Percentiles rank a stretch among this genome's conserved stretches.
Evolutionary conservation across 106 monocot genomes (phyloP).

Genomic region (Dendrobium chrysotoxum): DNA sequence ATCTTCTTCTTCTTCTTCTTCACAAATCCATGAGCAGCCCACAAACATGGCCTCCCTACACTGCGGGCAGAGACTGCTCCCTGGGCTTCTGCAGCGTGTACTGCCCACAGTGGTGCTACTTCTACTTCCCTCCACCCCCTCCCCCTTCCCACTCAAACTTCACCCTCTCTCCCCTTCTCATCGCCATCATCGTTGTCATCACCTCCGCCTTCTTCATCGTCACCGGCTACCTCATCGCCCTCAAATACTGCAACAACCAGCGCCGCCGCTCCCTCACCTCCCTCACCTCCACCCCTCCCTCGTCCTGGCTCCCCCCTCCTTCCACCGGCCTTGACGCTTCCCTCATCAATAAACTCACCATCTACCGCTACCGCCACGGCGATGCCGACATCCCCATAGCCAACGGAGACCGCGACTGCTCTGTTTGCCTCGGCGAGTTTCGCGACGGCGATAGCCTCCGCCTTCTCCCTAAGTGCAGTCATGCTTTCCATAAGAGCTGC

Average conservation of each 20-base stretch:
- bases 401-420: conserved; percentile 46
- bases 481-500: conserved; percentile 44
- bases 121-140: conserved; percentile 55
- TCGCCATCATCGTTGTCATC: conserved; percentile 79
- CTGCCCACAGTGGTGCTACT: conserved; percentile 75
- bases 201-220: conserved; percentile 57
- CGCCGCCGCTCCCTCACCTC: neutral
- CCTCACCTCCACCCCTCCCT: neutral
- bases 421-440: conserved; percentile 46
- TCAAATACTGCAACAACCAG: conserved; percentile 45
- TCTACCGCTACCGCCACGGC: conserved; percentile 47
- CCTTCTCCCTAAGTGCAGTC: conserved; percentile 40
- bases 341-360: conserved; percentile 49
- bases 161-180: conserved; percentile 70
- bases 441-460: conserved; percentile 33
- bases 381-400: conserved; percentile 28
- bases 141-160: conserved; percentile 19
- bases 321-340: conserved; percentile 55
- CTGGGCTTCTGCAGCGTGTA: conserved; percentile 73
- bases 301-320: conserved; percentile 5
- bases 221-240: conserved; percentile 64
- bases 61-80: conserved; percentile 61
- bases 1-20: neutral
- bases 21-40: conserved; percentile 1
- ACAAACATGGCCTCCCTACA: conserved; percentile 44